A percentile compares a stretch with the other conserved stretches of the same genome.
These are phyloP conservation scores for Lactarius psammicola DNA, from an alignment of 768 basidiomycete genomes.

Conservation along the genomic window DNA sequence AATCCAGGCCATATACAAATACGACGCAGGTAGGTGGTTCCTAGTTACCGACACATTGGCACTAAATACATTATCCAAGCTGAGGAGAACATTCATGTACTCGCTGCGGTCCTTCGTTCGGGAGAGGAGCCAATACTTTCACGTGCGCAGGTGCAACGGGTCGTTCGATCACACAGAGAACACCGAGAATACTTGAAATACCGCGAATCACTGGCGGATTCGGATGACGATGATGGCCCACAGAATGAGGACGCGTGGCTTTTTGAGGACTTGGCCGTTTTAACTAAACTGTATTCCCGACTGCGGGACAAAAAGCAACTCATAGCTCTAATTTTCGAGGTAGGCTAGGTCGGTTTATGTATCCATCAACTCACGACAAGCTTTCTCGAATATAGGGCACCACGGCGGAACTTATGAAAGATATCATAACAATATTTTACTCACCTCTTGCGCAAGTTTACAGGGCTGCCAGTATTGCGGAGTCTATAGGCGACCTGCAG, in stretches of 20 bases:
- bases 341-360: slow-evolving; percentile 35
- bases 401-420: slow-evolving; percentile 92
- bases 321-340: slow-evolving; percentile 94
- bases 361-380: not conserved
- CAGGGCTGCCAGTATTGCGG: slow-evolving; percentile 93
- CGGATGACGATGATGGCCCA: slow-evolving; percentile 92
- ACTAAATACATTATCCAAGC: slow-evolving; percentile 39
- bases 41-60: not conserved
- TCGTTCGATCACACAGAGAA: slow-evolving; percentile 73
- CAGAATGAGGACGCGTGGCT: slow-evolving; percentile 95
- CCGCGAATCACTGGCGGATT: slow-evolving; percentile 63
- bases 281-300: slow-evolving; percentile 74
- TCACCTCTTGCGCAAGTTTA: slow-evolving; percentile 95
- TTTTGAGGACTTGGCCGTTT: slow-evolving; percentile 83
- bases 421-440: slow-evolving; percentile 99
- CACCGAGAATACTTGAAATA: slow-evolving; percentile 71
- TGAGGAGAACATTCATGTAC: slow-evolving; percentile 66
- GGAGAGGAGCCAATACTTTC: slow-evolving; percentile 72
- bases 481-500: slow-evolving; percentile 88
- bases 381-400: slow-evolving; percentile 60
- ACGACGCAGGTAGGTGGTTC: slow-evolving; percentile 66
- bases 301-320: slow-evolving; percentile 88
- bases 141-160: slow-evolving; percentile 75
- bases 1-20: slow-evolving; percentile 78
- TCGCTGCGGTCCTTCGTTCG: slow-evolving; percentile 78